Evolutionary conservation across 75 land plant species (phyloP), one percentile per base, ranked within the genome.

Genomic region (Selaginella moellendorffii): DNA sequence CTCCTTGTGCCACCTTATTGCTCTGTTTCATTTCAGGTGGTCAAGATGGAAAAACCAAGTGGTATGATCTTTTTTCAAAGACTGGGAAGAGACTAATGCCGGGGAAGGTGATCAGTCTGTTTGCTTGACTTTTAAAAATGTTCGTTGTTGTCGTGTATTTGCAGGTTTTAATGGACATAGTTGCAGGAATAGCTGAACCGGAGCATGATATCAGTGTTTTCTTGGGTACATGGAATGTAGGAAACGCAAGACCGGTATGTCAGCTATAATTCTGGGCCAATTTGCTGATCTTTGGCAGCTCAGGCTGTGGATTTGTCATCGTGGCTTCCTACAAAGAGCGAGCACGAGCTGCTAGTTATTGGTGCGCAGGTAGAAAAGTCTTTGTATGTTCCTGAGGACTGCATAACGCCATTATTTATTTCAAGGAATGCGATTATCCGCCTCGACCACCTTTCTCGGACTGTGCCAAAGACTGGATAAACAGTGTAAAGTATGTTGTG

Each of bases 151-250:
- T 56, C 24, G 19, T 21, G 2, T 10, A 17, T 62, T 60, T 21
- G 46, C 66, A 73, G 76, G 31, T 73, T 53, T 46, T 73, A 42
- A 78, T 78, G 80, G 54, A 78, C 23, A 66, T 78, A 30, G 25
- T 67, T 18, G 80, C 74, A 12, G 79, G 80, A 24, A 63, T 76
- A 51, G 79, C 80, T 30, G 72, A 76, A 63, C 79, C 80, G 0
- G 80, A 78, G 66, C 80, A 78, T 28, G 66, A 67, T 8, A 65
- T 78, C 46, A 30, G 63, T 27, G 26, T 71, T 1, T 78, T 78
- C 63, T 74, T 78, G 27, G 79, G 80, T 22, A 78, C 80, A 0
- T 78, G 80, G 80, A 78, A 78, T 52, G 80, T 78, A 17, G 80
- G 80, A 9, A 78, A 78, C 71, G 69, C 80, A 26, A 66, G 70